phyloP scores from a whole-genome alignment of 371 early-diverging fungal species.

The Mucor circinelloides region DNA sequence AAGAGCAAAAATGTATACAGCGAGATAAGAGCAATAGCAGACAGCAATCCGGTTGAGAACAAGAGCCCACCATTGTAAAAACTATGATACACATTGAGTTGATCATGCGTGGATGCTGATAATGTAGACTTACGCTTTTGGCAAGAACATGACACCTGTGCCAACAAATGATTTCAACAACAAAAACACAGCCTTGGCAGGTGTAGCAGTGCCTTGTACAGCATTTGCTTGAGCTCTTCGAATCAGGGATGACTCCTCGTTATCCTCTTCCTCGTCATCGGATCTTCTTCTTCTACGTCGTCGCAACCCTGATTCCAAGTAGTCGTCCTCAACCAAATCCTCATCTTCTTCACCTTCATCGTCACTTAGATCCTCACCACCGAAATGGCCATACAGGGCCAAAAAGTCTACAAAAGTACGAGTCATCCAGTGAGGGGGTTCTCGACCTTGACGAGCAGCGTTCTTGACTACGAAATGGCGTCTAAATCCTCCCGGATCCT shows the following conservation, averaged over 20 bases:
- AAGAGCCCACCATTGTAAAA: slow-evolving; percentile 70
- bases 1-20: slow-evolving; percentile 71
- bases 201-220: slow-evolving; percentile 76
- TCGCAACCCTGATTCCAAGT: slow-evolving; percentile 14
- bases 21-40: slow-evolving; percentile 58
- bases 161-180: slow-evolving; percentile 88
- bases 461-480: slow-evolving; percentile 81
- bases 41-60: slow-evolving; percentile 59
- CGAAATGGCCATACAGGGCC: slow-evolving; percentile 93
- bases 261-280: slow-evolving; percentile 24
- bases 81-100: slow-evolving; percentile 27
- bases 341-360: slow-evolving; percentile 40
- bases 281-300: slow-evolving; percentile 19
- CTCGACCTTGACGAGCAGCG: slow-evolving; percentile 70
- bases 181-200: slow-evolving; percentile 83
- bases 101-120: background rate
- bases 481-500: slow-evolving; percentile 89
- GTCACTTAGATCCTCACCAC: slow-evolving; percentile 67
- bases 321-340: slow-evolving; percentile 22
- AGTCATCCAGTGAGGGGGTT: slow-evolving; percentile 75
- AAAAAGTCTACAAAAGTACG: slow-evolving; percentile 91
- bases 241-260: slow-evolving; percentile 52
- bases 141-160: slow-evolving; percentile 51
- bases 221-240: slow-evolving; percentile 60
- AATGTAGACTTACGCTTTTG: slow-evolving; percentile 27